A percentile compares a stretch with the other conserved stretches of the same genome.
Conservation (phyloP, 495 filamentous ascomycete species). For the Podospora pseudopauciseta region DNA sequence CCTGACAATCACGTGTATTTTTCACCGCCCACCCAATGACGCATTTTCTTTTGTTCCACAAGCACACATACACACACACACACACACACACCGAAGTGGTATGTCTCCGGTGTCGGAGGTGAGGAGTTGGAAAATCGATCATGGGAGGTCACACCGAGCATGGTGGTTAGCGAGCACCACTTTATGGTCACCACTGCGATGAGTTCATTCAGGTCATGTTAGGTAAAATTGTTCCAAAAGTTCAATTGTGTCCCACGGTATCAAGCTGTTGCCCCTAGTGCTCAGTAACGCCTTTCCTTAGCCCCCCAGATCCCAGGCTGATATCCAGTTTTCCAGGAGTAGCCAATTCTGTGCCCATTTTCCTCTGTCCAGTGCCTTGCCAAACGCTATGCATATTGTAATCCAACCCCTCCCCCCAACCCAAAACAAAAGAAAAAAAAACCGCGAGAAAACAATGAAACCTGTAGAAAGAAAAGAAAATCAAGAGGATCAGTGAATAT, state of each 20-base stretch:
- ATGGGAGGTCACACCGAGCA: background rate
- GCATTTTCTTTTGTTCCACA: background rate
- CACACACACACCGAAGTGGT: background rate
- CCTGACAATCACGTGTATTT: background rate
- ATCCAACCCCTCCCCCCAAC: background rate
- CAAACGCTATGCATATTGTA: background rate
- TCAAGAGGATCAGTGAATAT: slow-evolving; percentile 1
- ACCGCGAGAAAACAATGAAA: background rate
- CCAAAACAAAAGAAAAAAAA: background rate
- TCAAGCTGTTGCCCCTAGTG: background rate
- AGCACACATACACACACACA: background rate
- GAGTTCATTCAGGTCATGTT: background rate
- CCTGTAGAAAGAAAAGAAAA: background rate
- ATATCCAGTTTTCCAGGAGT: background rate
- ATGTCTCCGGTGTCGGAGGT: background rate
- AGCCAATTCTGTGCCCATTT: background rate
- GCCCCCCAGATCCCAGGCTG: background rate
- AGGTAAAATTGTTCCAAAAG: background rate
- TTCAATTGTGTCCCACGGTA: background rate
- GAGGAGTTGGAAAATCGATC: background rate
- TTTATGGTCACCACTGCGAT: background rate
- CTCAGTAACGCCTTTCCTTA: background rate
- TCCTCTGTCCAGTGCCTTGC: background rate
- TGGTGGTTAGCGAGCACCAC: background rate
- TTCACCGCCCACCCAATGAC: background rate